These are phyloP conservation scores for Cyberlindnera veronae DNA, from an alignment of 805 yeast genomes.

Conservation along the genomic window DNA sequence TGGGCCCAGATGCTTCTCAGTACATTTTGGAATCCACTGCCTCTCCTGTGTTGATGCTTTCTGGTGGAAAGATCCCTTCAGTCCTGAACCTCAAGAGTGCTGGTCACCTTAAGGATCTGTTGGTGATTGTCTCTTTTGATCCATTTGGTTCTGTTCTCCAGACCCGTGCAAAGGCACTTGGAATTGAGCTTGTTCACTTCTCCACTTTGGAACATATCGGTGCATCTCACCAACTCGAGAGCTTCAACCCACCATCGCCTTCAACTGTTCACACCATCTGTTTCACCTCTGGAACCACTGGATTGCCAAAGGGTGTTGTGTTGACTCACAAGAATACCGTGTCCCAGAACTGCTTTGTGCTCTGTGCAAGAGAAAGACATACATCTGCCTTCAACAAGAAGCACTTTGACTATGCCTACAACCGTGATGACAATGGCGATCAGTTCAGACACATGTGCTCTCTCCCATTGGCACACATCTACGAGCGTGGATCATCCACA, in stretches of 20 bases:
- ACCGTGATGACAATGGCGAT: constrained; percentile 16
- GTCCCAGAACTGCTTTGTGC: constrained; percentile 31
- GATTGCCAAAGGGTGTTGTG: constrained; percentile 61
- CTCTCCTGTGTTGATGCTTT: constrained; percentile 56
- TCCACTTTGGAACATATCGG: constrained; percentile 31
- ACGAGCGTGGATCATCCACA: constrained; percentile 29
- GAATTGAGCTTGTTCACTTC: constrained; percentile 34
- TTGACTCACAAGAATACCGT: constrained; percentile 41
- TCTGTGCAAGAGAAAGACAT: constrained; percentile 5
- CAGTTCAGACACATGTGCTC: constrained; percentile 37
- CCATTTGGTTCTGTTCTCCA: constrained; percentile 32
- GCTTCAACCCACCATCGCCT: constrained; percentile 38
- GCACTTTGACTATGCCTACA: constrained; percentile 2
- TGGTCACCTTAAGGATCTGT: constrained; percentile 31
- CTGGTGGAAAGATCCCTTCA: constrained; percentile 40
- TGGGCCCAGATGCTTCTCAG: constrained; percentile 56
- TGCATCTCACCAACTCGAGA: constrained; percentile 10
- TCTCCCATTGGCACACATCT: constrained; percentile 57
- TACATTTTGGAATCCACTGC: constrained; percentile 59
- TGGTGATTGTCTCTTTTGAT: constrained; percentile 48
- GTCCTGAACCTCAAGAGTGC: constrained; percentile 33
- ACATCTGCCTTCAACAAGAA: constrained; percentile 3
- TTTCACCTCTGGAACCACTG: constrained; percentile 63
- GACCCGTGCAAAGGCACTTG: constrained; percentile 19
- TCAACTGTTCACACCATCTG: constrained; percentile 45